Conservation (phyloP, 2,329 filamentous ascomycete genomes). For the Stagonosporopsis vannaccii region DNA sequence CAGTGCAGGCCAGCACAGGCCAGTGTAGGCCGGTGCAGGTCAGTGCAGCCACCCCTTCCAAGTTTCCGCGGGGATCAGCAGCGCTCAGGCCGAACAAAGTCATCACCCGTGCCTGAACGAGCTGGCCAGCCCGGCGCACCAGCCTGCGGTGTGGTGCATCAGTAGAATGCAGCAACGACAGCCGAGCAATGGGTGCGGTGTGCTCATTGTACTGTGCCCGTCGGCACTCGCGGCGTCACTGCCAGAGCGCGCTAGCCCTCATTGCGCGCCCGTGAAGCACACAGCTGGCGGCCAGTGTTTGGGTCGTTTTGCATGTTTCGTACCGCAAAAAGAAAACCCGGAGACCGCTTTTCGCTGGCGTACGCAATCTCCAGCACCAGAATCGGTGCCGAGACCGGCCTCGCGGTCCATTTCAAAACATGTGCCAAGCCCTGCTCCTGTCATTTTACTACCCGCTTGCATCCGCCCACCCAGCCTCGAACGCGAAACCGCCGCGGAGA, state of each 20-base stretch:
- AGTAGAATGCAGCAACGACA: conserved; percentile 18
- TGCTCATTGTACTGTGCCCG: conserved; percentile 11
- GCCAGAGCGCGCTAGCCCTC: conserved; percentile 19
- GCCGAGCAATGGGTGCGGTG: conserved; percentile 25
- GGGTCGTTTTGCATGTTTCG: conserved; percentile 43
- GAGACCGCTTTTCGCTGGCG: conserved; percentile 15
- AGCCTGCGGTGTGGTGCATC: conserved; percentile 13
- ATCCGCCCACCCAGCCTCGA: conserved; percentile 12
- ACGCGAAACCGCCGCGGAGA: conserved; percentile 41
- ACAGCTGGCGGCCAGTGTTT: conserved; percentile 44
- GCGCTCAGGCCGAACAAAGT: conserved; percentile 24
- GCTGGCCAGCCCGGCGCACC: conserved; percentile 21
- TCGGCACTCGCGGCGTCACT: conserved; percentile 30
- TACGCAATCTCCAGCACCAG: conserved; percentile 40
- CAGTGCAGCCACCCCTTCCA: conserved; percentile 19
- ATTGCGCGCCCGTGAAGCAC: conserved; percentile 37
- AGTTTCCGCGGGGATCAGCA: conserved; percentile 41
- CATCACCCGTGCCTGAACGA: conserved; percentile 41
- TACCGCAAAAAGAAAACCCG: conserved; percentile 28
- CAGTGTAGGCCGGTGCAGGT: conserved; percentile 7
- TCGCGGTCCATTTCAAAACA: conserved; percentile 40
- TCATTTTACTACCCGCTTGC: conserved; percentile 22
- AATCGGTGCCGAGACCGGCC: conserved; percentile 27
- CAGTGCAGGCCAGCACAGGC: conserved; percentile 10
- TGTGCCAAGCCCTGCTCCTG: conserved; percentile 39